Percentiles rank a stretch among this genome's conserved stretches.
Conservation (phyloP, 331 rosid genomes). For the Cucumis variabilis region DNA sequence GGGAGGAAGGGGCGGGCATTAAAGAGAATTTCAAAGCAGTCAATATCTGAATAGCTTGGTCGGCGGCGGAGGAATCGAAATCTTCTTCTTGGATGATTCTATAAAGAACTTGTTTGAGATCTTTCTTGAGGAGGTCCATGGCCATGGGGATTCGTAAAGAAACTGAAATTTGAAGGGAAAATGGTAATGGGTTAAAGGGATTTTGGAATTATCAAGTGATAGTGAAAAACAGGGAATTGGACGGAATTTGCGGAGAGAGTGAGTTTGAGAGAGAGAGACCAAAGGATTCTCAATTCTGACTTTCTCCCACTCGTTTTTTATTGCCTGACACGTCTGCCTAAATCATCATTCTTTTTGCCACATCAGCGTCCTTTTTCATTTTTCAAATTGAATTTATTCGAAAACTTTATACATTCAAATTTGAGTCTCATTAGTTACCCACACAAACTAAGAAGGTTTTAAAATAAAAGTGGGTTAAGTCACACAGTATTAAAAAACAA, state of each 20-base stretch:
- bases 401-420: no score
- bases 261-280: neutral
- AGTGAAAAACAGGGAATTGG: neutral
- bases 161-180: neutral
- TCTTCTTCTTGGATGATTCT: constrained; percentile 39
- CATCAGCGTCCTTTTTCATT: no score
- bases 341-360: no score
- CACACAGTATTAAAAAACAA: no score
- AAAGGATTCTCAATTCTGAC: neutral
- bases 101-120: constrained; percentile 12
- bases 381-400: no score
- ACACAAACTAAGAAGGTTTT: no score
- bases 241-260: constrained; percentile 23
- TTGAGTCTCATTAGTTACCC: no score
- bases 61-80: constrained; percentile 34
- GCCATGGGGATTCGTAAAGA: no score
- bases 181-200: neutral
- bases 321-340: no score
- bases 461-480: no score
- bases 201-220: no score
- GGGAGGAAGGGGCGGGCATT: constrained; percentile 26
- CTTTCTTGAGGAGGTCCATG: constrained; percentile 38
- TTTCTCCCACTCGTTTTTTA: no score
- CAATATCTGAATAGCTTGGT: constrained; percentile 62
- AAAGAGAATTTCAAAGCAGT: constrained; percentile 48